Evolutionary conservation across 2,329 filamentous ascomycete genomes (phyloP), one percentile per base, ranked within the genome.

Genomic region (Aspergillus versicolor): DNA sequence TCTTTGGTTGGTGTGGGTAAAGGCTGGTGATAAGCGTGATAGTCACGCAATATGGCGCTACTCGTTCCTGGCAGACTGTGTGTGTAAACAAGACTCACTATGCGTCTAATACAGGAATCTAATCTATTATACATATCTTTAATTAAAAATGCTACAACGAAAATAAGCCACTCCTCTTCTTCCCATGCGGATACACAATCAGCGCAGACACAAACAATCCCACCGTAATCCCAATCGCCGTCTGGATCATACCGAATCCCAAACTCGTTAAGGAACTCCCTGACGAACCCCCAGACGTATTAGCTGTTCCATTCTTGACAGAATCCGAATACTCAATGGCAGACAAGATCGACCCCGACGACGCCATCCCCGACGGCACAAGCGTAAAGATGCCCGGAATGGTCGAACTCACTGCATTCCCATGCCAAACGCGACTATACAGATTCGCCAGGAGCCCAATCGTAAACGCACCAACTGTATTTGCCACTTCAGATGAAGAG

Each of bases 371-470:
- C 5, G 81, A 84, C 0, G 85, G 85, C 0, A 88, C 84, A 58
- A 86, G 84, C 1, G 87, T 83, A 62, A 95, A 96, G 64, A 97
- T 96, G n/a, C 90, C 92, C 0, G 92, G 92, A 6, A 96, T 78
- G 81, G 97, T 91, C 4, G 90, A 89, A 0, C 91, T 91, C 0
- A 91, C 91, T 0, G 92, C 92, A 2, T 96, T 83, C 1, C 89
- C 90, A 70, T 92, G 91, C 19, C 88, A 74, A 19, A 82, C 67
- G 7, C 91, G 84, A 27, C 88, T 88, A 76, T 95, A 94, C 1
- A 92, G 70, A 64, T 95, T 95, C 7, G 89, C 90, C 49, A 92
- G 76, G 34, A 93, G 83, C 15, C 91, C 91, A n/a, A 95, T 86
- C 1, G 85, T 84, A 52, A 95, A 82, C 0, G 91, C 90, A 30